Evolutionary conservation across 306 rosid species (phyloP).

Genomic region (Aeschynomene evenia): DNA sequence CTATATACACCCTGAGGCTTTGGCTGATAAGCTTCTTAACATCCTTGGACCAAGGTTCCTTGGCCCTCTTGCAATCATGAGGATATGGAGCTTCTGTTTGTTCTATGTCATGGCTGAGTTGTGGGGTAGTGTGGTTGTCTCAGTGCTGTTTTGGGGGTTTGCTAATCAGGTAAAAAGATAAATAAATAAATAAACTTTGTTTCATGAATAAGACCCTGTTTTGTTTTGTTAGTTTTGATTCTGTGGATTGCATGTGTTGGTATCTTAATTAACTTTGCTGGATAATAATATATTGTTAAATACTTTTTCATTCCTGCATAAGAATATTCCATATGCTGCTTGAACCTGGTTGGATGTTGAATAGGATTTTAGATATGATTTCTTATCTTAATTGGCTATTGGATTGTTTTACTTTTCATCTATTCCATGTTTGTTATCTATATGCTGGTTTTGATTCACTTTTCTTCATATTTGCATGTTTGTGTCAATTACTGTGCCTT

Average conservation of each 20-base stretch:
- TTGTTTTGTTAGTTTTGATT: neutral
- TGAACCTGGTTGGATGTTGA: neutral
- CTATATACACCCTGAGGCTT: constrained; percentile 77
- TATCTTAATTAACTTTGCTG: constrained; percentile 16
- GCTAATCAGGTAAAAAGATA: constrained; percentile 77
- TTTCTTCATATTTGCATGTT: neutral
- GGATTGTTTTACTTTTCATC: constrained; percentile 2
- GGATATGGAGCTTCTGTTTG: constrained; percentile 95
- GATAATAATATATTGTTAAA: neutral
- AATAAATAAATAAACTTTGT: no score
- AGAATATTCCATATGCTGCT: constrained; percentile 17
- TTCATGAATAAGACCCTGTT: neutral
- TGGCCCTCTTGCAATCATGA: constrained; percentile 87
- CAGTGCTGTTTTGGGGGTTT: constrained; percentile 94
- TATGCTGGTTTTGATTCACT: neutral
- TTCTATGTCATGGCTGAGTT: constrained; percentile 99
- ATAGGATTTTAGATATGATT: neutral
- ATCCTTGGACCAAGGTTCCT: constrained; percentile 85
- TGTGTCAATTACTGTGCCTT: neutral
- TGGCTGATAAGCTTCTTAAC: constrained; percentile 79
- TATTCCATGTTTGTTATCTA: neutral
- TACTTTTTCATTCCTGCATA: neutral
- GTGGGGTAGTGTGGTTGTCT: constrained; percentile 96
- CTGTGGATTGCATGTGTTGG: neutral
- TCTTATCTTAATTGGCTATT: neutral